A percentile compares a stretch with the other conserved stretches of the same genome.
These are phyloP conservation scores for Neurospora sp. DNA, from an alignment of 495 filamentous ascomycete genomes.

Conservation along the genomic window DNA sequence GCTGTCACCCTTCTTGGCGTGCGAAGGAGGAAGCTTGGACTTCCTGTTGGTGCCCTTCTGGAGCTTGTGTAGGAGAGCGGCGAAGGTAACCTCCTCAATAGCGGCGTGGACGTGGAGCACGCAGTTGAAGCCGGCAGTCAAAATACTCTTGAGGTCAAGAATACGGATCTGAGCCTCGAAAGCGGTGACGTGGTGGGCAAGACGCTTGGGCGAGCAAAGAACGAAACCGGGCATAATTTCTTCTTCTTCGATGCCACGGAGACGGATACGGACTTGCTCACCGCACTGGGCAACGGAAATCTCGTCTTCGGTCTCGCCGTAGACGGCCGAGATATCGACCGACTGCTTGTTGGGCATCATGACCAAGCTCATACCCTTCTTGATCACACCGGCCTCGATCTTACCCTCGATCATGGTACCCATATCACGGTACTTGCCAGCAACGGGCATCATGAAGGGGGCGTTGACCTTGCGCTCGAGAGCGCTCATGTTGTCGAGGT, in stretches of 20 bases:
- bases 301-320: constrained; percentile 96
- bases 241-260: constrained; percentile 94
- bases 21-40: constrained; percentile 84
- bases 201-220: constrained; percentile 81
- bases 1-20: constrained; percentile 82
- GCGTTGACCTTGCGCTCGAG: constrained; percentile 94
- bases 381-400: constrained; percentile 82
- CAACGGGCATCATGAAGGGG: constrained; percentile 98
- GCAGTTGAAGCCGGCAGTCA: constrained; percentile 74
- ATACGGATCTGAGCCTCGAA: constrained; percentile 97
- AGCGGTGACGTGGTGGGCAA: constrained; percentile 76
- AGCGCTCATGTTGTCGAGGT: constrained; percentile 79
- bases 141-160: constrained; percentile 89
- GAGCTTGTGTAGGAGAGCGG: constrained; percentile 78
- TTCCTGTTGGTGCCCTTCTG: constrained; percentile 93
- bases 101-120: constrained; percentile 84
- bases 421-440: constrained; percentile 93
- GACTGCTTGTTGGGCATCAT: constrained; percentile 93
- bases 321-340: constrained; percentile 70
- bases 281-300: constrained; percentile 69
- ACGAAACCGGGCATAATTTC: constrained; percentile 94
- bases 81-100: constrained; percentile 90
- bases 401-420: constrained; percentile 97
- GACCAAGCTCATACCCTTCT: constrained; percentile 69
- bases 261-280: constrained; percentile 87